A percentile compares a stretch with the other conserved stretches of the same genome.
Conservation (phyloP, 805 yeast genomes). For the Candida maesae region DNA sequence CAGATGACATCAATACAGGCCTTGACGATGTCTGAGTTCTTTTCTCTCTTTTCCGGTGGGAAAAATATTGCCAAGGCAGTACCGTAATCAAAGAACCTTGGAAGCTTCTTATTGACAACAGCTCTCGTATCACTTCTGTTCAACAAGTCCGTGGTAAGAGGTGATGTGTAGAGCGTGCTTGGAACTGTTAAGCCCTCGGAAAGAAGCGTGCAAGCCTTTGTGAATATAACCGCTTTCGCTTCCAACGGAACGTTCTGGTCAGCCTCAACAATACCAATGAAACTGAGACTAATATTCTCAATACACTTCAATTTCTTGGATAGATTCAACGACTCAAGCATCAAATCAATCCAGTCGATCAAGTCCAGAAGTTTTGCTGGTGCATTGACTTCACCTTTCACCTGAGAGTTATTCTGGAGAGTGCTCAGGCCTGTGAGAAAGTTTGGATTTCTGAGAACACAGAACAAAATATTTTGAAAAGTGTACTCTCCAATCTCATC, state of each 20-base stretch:
- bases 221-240: conserved; percentile 34
- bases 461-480: conserved; percentile 54
- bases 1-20: conserved; percentile 37
- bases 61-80: conserved; percentile 28
- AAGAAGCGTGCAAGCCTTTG: conserved; percentile 24
- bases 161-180: conserved; percentile 18
- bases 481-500: conserved; percentile 47
- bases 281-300: conserved; percentile 46
- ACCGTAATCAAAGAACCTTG: conserved; percentile 30
- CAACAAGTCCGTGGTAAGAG: conserved; percentile 36
- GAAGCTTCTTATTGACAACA: conserved; percentile 35
- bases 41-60: conserved; percentile 26
- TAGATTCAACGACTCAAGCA: conserved; percentile 40
- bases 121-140: conserved; percentile 49
- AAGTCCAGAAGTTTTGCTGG: conserved; percentile 39
- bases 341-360: conserved; percentile 51
- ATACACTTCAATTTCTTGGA: conserved; percentile 51
- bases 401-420: conserved; percentile 25
- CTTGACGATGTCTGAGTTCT: conserved; percentile 31
- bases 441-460: conserved; percentile 52
- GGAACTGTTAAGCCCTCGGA: conserved; percentile 14
- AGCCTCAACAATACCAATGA: conserved; percentile 38
- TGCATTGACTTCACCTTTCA: conserved; percentile 29
- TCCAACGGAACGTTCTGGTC: conserved; percentile 31
- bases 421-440: conserved; percentile 36